Percentiles rank a stretch among this genome's conserved stretches.
These are phyloP conservation scores for Spiromastix sp. DNA, from an alignment of 2,329 filamentous ascomycete species.

Conservation along the genomic window DNA sequence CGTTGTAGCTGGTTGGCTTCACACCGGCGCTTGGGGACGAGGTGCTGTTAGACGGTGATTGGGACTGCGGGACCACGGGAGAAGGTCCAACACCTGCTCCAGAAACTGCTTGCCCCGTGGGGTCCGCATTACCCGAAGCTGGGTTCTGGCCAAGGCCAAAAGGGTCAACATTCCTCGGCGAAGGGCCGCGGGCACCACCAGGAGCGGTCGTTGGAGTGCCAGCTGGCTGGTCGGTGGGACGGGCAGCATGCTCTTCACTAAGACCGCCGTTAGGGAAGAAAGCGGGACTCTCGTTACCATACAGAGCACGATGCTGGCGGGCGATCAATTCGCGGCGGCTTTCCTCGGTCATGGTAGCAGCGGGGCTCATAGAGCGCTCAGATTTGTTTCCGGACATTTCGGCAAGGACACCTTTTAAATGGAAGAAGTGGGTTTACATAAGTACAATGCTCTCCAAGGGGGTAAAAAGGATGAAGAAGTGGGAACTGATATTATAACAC, in stretches of 20 bases:
- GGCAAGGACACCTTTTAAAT: slow-evolving; percentile 51
- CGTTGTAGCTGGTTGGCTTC: slow-evolving; percentile 44
- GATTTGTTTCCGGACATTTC: slow-evolving; percentile 66
- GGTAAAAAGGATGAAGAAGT: slow-evolving; percentile 19
- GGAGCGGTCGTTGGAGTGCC: slow-evolving; percentile 45
- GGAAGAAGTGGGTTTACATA: slow-evolving; percentile 23
- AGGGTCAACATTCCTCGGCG: slow-evolving; percentile 69
- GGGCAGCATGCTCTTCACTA: slow-evolving; percentile 56
- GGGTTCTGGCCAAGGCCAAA: slow-evolving; percentile 44
- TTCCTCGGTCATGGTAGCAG: slow-evolving; percentile 85
- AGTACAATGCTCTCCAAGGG: slow-evolving; percentile 11
- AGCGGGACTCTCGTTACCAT: slow-evolving; percentile 60
- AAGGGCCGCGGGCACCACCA: slow-evolving; percentile 58
- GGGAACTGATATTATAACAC: no score
- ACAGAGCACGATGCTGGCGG: slow-evolving; percentile 88
- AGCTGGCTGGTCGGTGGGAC: slow-evolving; percentile 56
- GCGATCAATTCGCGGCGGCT: slow-evolving; percentile 93
- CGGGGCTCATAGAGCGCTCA: slow-evolving; percentile 75
- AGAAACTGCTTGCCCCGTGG: slow-evolving; percentile 41
- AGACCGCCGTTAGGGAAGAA: slow-evolving; percentile 59
- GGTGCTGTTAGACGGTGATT: slow-evolving; percentile 70
- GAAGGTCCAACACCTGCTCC: slow-evolving; percentile 29
- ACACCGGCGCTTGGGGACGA: slow-evolving; percentile 54
- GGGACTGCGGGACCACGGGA: slow-evolving; percentile 37
- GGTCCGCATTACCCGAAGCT: slow-evolving; percentile 40